These are phyloP conservation scores for Quambalaria eucalypti DNA, from an alignment of 1,284 basidiomycete species.

Conservation along the genomic window DNA sequence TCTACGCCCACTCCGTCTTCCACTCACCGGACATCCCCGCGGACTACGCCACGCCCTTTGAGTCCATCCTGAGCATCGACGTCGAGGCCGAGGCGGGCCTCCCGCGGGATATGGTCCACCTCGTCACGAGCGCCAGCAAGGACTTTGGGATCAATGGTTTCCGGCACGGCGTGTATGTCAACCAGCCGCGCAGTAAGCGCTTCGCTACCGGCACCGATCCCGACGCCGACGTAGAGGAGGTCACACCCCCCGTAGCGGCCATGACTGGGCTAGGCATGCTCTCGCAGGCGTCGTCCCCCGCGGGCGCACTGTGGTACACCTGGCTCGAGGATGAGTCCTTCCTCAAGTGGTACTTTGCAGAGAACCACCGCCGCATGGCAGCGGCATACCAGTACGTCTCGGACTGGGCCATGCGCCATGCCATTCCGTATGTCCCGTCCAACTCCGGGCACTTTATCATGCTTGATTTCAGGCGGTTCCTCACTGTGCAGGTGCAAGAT, in stretches of 20 bases:
- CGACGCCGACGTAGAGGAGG: neutral
- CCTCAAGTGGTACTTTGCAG: constrained; percentile 22
- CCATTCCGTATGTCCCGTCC: constrained; percentile 15
- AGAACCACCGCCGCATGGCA: constrained; percentile 18
- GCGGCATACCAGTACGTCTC: constrained; percentile 15
- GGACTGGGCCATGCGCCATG: constrained; percentile 12
- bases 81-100: constrained; percentile 12
- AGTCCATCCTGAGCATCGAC: constrained; percentile 29
- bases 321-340: constrained; percentile 19
- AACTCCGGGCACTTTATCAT: constrained; percentile 31
- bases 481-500: neutral
- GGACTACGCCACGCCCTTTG: constrained; percentile 11
- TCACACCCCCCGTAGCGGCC: constrained; percentile 8
- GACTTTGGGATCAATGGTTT: constrained; percentile 38
- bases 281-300: constrained; percentile 16
- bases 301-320: constrained; percentile 14
- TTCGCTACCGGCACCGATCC: neutral
- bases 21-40: constrained; percentile 6
- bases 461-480: constrained; percentile 11
- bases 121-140: constrained; percentile 31
- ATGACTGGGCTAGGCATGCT: constrained; percentile 16
- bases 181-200: too few species aligned
- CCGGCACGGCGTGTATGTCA: constrained; percentile 24
- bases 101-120: constrained; percentile 18
- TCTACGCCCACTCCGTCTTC: constrained; percentile 31